Evolutionary conservation across 1,284 basidiomycete species (phyloP), one percentile per base, ranked within the genome.

Genomic region (Mycosarcoma mackinlayi): DNA sequence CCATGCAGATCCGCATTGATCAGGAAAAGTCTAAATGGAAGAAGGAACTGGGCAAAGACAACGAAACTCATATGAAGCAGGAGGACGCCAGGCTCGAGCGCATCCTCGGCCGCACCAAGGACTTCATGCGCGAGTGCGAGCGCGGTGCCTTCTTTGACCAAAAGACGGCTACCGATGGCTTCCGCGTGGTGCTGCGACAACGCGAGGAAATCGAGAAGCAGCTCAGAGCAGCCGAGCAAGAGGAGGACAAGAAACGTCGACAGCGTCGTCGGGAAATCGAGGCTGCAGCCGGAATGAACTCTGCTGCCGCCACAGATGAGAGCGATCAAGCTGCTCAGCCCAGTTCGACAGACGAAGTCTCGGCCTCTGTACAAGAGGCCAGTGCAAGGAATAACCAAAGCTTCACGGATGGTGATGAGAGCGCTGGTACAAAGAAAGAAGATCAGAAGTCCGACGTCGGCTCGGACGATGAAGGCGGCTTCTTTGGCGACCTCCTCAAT

Each of bases 401-500:
- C n/a, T n/a, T n/a, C n/a, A n/a, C n/a, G n/a, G n/a, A n/a, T n/a
- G n/a, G n/a, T n/a, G n/a, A n/a, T n/a, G 48, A 33, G 7, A 31
- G 28, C 1, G 18, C 6, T 19, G 23, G 25, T n/a, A n/a, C n/a
- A n/a, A n/a, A n/a, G n/a, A n/a, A n/a, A n/a, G n/a, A n/a, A n/a
- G 49, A 56, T 39, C 44, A 48, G 18, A 59, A 53, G 21, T 21
- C 46, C 8, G 65, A 60, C 6, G 48, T 31, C 9, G 54, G 31
- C 37, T 67, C 70, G 7, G 69, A 65, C 25, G 47, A 52, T 30
- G 85, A 85, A 23, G 88, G 86, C 7, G 91, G 90, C 8, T 80
- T 97, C 42, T 88, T 97, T 67, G 87, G 87, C 14, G 90, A 88
- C 46, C 85, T 95, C 63, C 86, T 98, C 34, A 91, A 96, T 42